phyloP scores from a whole-genome alignment of 352 stramenopile species.

The Phytophthora nicotianae region DNA sequence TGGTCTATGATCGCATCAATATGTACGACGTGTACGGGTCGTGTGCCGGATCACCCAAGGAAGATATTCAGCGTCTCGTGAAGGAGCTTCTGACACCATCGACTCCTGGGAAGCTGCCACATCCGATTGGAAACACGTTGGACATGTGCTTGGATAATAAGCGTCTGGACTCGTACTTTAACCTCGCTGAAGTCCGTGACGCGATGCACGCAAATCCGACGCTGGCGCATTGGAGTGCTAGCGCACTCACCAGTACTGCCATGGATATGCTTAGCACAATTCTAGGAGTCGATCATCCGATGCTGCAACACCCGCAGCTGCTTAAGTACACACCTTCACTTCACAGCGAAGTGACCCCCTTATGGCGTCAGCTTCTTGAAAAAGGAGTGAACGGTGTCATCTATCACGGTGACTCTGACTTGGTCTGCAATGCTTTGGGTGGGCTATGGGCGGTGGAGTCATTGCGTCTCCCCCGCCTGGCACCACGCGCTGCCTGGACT shows the following conservation, averaged over 20 bases:
- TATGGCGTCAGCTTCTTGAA: conserved; percentile 64
- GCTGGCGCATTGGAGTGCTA: conserved; percentile 47
- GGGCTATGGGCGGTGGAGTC: conserved; percentile 76
- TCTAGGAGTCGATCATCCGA: conserved; percentile 38
- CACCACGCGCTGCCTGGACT: conserved; percentile 48
- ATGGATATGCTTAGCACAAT: conserved; percentile 41
- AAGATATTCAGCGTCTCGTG: conserved; percentile 50
- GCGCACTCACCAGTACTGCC: conserved; percentile 53
- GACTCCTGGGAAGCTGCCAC: conserved; percentile 37
- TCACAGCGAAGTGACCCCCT: conserved; percentile 50
- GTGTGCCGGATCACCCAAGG: conserved; percentile 53
- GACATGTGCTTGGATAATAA: conserved; percentile 70
- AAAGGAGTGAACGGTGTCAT: conserved; percentile 60
- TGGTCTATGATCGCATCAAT: conserved; percentile 61
- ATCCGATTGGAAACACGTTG: conserved; percentile 76
- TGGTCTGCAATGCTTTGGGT: conserved; percentile 71
- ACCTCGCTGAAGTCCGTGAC: conserved; percentile 61
- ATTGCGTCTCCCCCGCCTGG: conserved; percentile 49
- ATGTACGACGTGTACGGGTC: conserved; percentile 72
- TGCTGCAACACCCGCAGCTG: conserved; percentile 40
- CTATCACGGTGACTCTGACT: conserved; percentile 78
- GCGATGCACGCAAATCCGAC: conserved; percentile 76
- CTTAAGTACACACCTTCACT: conserved; percentile 61
- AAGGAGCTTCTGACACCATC: conserved; percentile 48
- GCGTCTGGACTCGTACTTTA: conserved; percentile 76